phyloP scores from a whole-genome alignment of 768 basidiomycete species.

The Stropharia rugosoannulata region DNA sequence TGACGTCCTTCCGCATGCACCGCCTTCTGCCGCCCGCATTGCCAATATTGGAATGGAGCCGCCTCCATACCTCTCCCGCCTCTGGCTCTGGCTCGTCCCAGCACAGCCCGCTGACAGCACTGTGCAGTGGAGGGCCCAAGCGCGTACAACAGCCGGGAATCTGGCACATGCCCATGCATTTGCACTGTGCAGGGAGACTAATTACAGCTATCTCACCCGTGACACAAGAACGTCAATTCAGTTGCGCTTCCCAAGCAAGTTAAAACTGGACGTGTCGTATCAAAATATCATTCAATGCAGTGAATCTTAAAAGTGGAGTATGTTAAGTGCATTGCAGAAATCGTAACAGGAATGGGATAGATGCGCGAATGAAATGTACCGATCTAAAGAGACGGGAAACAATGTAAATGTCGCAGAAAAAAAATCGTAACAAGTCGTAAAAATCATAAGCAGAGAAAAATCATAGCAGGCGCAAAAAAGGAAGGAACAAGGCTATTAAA shows the following conservation, averaged over 20 bases:
- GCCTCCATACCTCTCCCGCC: too few species aligned
- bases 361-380: background rate
- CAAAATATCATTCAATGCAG: conserved; percentile 9
- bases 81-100: background rate
- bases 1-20: background rate
- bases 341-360: conserved; percentile 9
- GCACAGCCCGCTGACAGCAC: too few species aligned
- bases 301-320: conserved; percentile 4
- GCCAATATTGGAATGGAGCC: too few species aligned
- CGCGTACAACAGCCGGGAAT: background rate
- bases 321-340: conserved; percentile 10
- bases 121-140: background rate
- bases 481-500: conserved; percentile 18
- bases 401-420: conserved; percentile 6
- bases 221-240: conserved; percentile 5
- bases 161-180: conserved; percentile 17
- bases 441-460: conserved; percentile 19
- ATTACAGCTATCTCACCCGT: conserved; percentile 6
- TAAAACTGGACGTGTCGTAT: background rate
- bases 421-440: conserved; percentile 17
- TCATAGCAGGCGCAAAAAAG: conserved; percentile 20
- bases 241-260: background rate
- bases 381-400: conserved; percentile 5
- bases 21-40: background rate
- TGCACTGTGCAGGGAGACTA: background rate